Evolutionary conservation across 306 rosid species (phyloP), one percentile per base, ranked within the genome.

Genomic region (Cicer bijugum): DNA sequence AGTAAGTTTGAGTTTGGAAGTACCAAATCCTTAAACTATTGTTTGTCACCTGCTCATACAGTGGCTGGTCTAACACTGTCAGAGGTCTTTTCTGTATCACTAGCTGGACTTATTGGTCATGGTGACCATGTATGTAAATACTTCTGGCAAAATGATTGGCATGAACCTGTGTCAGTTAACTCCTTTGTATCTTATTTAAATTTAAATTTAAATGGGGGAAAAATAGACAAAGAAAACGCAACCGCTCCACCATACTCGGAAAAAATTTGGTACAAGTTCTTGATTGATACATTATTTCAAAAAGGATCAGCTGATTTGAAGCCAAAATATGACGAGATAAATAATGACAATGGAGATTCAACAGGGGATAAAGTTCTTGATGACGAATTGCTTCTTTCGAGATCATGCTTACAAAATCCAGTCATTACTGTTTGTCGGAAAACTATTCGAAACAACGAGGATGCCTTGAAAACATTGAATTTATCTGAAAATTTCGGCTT

Each of bases 101-200:
- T 94, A 72, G 86, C 89, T 59, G 98, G 92, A 83, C 91, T 91
- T 72, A 69, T 94, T 80, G 96, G 94, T 65, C 82, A 94, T 20
- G 91, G 98, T 51, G 96, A 94, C 82, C 96, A 80, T 80, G 80
- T 94, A 53, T 89, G 71, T 60, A 85, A 87, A 71, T 76, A 80
- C 86, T 82, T 91, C 71, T 81, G 87, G 79, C 90, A 82, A 79
- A 87, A 85, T 66, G 86, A 86, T 61, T 69, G 82, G 81, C 48
- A 45, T 7, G 80, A 84, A 35, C 44, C 71, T 53, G 75, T 64
- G 65, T 77, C 74, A 14, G 45, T 35, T 61, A 74, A 81, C 58
- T 83, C 82, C 33, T 40, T 78, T 73, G 82, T 56, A 68, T 76
- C 84, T 72, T 17, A 6, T 39, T 51, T 74, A 52, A 53, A 7